These are phyloP conservation scores for Tylopilus felleus DNA, from an alignment of 768 basidiomycete species.

Conservation along the genomic window DNA sequence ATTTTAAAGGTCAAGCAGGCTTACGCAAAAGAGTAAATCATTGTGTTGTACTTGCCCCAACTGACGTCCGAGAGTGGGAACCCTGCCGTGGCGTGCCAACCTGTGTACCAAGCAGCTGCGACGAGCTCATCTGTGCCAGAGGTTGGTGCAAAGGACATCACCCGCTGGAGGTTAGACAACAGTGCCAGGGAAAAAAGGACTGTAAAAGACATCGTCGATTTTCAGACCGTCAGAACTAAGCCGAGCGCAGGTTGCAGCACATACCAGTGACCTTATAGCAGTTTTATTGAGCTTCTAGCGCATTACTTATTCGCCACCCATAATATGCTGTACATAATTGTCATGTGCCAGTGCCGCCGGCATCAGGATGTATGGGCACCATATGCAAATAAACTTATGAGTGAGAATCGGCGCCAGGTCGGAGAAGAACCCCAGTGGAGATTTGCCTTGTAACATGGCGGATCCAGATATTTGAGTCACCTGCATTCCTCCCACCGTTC, in stretches of 20 bases:
- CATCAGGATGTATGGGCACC: no score
- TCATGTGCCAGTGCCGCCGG: no score
- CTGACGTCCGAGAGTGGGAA: slow-evolving; percentile 53
- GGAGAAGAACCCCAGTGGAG: no score
- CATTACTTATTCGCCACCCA: no score
- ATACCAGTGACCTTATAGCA: not conserved
- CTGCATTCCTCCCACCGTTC: no score
- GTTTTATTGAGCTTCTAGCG: no score
- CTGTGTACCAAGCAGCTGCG: slow-evolving; percentile 55
- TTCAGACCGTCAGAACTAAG: not conserved
- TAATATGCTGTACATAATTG: no score
- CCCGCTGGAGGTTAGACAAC: not conserved
- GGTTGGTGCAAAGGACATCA: not conserved
- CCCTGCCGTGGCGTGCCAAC: slow-evolving; percentile 38
- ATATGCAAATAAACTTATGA: no score
- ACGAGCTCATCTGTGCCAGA: slow-evolving; percentile 30
- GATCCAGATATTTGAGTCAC: no score
- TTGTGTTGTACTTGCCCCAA: slow-evolving; percentile 70
- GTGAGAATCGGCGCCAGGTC: no score
- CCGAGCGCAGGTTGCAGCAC: not conserved
- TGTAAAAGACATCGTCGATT: slow-evolving; percentile 1
- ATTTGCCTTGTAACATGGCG: no score
- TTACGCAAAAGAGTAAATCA: slow-evolving; percentile 67
- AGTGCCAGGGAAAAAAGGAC: not conserved
- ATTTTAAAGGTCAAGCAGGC: slow-evolving; percentile 16